Conservation (phyloP, 2,329 filamentous ascomycete genomes). For the Curvularia sp. region DNA sequence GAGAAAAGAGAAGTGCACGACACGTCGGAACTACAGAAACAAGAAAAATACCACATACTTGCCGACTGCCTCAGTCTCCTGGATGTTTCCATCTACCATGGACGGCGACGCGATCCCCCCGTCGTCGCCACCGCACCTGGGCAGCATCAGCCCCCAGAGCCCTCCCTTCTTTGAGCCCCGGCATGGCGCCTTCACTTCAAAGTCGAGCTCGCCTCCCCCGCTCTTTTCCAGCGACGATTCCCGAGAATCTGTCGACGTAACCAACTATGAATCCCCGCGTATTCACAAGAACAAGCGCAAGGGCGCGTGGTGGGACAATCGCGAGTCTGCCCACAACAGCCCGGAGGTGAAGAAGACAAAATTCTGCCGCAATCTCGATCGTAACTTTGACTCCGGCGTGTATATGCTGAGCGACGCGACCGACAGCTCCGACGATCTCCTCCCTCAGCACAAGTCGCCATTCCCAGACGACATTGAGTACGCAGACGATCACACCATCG, state of each 20-base stretch:
- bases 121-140: slow-evolving; percentile 36
- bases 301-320: slow-evolving; percentile 43
- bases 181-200: slow-evolving; percentile 30
- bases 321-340: slow-evolving; percentile 24
- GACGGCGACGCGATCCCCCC: slow-evolving; percentile 32
- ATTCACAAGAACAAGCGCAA: slow-evolving; percentile 44
- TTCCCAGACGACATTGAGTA: slow-evolving; percentile 17
- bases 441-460: slow-evolving; percentile 25
- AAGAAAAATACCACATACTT: background rate
- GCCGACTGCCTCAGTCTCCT: too few species aligned
- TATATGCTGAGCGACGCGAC: slow-evolving; percentile 43
- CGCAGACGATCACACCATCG: slow-evolving; percentile 12
- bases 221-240: slow-evolving; percentile 48
- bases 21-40: background rate
- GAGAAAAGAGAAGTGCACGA: background rate
- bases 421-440: slow-evolving; percentile 25
- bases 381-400: slow-evolving; percentile 45
- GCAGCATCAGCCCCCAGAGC: slow-evolving; percentile 28
- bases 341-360: slow-evolving; percentile 37
- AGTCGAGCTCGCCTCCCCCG: slow-evolving; percentile 44
- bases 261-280: slow-evolving; percentile 44
- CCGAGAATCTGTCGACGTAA: slow-evolving; percentile 37
- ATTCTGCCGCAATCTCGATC: slow-evolving; percentile 42
- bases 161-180: slow-evolving; percentile 38
- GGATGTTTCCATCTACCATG: slow-evolving; percentile 20